Percentiles rank a stretch among this genome's conserved stretches.
Conservation (phyloP, 192 early-diverging fungal genomes). For the Mortierella hygrophila region DNA sequence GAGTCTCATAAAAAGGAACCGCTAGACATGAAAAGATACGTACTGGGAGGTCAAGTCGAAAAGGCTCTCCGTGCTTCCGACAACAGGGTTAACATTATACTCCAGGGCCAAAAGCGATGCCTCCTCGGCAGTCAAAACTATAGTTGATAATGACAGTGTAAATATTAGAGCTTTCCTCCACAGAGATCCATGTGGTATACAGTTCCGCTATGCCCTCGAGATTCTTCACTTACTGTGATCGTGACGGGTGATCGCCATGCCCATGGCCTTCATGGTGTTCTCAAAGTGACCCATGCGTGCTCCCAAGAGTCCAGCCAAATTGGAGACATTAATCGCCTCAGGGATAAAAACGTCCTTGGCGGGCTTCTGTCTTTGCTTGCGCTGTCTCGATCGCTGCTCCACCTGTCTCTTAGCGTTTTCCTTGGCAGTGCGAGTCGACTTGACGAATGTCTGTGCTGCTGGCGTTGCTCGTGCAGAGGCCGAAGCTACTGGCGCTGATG, state of each 20-base stretch:
- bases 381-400: slow-evolving; percentile 26
- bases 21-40: background rate
- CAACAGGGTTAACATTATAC: slow-evolving; percentile 88
- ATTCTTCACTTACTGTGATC: slow-evolving; percentile 71
- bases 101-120: slow-evolving; percentile 90
- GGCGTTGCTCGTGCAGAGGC: background rate
- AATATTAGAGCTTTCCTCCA: background rate
- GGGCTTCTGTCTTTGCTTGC: slow-evolving; percentile 44
- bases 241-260: slow-evolving; percentile 83
- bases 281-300: slow-evolving; percentile 77
- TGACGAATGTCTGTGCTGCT: slow-evolving; percentile 12
- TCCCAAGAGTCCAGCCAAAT: slow-evolving; percentile 83
- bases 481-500: background rate
- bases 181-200: background rate
- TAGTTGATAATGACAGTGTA: background rate
- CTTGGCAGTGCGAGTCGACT: slow-evolving; percentile 35
- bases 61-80: slow-evolving; percentile 64
- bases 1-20: background rate
- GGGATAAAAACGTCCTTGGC: slow-evolving; percentile 81
- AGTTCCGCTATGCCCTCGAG: background rate
- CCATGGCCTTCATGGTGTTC: slow-evolving; percentile 79
- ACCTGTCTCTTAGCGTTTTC: slow-evolving; percentile 45
- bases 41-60: slow-evolving; percentile 74
- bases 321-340: slow-evolving; percentile 85
- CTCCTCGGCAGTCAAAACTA: slow-evolving; percentile 86